These are phyloP conservation scores for Prosopis cineraria DNA, from an alignment of 306 rosid species.

Conservation along the genomic window DNA sequence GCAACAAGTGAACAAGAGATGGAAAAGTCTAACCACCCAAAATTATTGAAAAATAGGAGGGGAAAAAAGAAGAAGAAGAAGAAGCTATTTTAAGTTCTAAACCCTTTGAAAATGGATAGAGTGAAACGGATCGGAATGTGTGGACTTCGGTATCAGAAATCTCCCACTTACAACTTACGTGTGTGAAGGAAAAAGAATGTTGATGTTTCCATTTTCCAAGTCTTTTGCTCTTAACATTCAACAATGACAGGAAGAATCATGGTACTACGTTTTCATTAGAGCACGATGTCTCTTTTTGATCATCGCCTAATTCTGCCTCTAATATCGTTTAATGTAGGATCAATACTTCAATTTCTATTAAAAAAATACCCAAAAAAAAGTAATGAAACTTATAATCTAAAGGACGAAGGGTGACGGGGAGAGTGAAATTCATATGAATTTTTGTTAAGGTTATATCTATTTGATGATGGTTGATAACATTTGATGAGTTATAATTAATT, in stretches of 20 bases:
- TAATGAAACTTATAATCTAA: no score
- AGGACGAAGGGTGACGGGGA: no score
- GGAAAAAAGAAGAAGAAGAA: neutral
- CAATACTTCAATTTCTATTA: no score
- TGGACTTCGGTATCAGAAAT: neutral
- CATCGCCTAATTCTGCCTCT: neutral
- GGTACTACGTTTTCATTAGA: no score
- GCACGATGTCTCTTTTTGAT: neutral
- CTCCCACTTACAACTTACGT: neutral
- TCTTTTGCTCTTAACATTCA: neutral
- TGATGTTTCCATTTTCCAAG: neutral
- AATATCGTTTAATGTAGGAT: no score
- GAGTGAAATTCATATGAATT: no score
- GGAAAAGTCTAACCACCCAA: neutral
- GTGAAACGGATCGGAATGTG: neutral
- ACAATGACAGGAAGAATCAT: neutral
- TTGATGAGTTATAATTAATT: no score
- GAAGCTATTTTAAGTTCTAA: no score
- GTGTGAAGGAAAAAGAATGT: neutral
- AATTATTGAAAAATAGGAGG: neutral
- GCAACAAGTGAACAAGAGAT: neutral
- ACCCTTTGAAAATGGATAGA: neutral
- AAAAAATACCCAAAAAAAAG: no score
- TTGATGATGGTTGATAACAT: no score
- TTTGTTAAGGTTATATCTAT: no score